Conservation (phyloP, 768 basidiomycete genomes). For the Candolleomyces aberdarensis region DNA sequence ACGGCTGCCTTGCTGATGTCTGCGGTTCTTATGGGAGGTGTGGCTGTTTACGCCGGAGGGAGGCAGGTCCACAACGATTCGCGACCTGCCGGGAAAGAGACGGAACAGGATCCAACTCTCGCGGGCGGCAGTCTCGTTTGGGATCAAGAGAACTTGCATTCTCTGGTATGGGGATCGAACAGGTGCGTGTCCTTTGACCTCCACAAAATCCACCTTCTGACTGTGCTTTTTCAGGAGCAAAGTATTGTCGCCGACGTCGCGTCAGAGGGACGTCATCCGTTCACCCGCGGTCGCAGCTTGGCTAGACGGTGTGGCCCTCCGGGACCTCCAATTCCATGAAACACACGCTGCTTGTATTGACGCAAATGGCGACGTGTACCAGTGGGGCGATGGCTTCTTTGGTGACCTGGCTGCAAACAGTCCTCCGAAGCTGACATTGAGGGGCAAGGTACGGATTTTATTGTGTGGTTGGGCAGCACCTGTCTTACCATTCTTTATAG, state of each 20-base stretch:
- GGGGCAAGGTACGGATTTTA: slow-evolving; percentile 52
- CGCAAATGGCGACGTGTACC: slow-evolving; percentile 75
- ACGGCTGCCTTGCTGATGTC: neutral
- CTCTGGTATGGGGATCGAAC: slow-evolving; percentile 76
- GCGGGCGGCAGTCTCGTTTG: neutral
- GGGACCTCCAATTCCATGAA: slow-evolving; percentile 68
- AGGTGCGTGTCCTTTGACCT: slow-evolving; percentile 37
- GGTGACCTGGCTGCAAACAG: slow-evolving; percentile 19
- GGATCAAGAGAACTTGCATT: slow-evolving; percentile 34
- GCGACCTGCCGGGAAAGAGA: neutral
- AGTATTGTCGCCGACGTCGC: slow-evolving; percentile 38
- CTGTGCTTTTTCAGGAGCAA: slow-evolving; percentile 35
- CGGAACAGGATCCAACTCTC: neutral
- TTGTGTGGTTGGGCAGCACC: neutral
- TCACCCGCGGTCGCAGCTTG: slow-evolving; percentile 50
- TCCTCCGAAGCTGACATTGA: slow-evolving; percentile 53
- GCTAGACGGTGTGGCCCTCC: slow-evolving; percentile 66
- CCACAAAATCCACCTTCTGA: neutral
- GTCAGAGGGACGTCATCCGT: slow-evolving; percentile 39
- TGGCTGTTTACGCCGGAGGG: neutral
- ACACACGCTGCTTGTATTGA: slow-evolving; percentile 75
- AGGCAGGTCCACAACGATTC: slow-evolving; percentile 4
- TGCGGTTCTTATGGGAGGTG: neutral
- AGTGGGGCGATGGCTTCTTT: slow-evolving; percentile 75
- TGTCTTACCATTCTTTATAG: slow-evolving; percentile 33